A percentile compares a stretch with the other conserved stretches of the same genome.
These are phyloP conservation scores for Sanghuangporus weigelae DNA, from an alignment of 1,284 basidiomycete genomes.

Conservation along the genomic window DNA sequence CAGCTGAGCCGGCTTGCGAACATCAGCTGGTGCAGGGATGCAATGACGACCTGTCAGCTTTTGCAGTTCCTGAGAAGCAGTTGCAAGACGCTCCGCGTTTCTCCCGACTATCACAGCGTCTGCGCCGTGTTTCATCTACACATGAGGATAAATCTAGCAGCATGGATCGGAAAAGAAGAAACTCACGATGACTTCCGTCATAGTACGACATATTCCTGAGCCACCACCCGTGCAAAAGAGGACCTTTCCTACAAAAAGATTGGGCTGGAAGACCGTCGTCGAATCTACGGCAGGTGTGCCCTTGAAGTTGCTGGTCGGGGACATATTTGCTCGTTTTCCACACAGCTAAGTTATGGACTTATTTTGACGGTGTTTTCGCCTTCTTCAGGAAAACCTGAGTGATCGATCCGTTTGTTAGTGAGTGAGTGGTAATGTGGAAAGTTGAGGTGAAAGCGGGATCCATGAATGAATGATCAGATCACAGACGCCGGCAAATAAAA, in stretches of 20 bases:
- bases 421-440: too few species aligned
- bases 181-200: slow-evolving; percentile 77
- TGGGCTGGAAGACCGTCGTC: slow-evolving; percentile 62
- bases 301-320: neutral
- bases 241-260: slow-evolving; percentile 90
- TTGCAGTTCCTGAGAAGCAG: slow-evolving; percentile 60
- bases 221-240: slow-evolving; percentile 90
- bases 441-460: too few species aligned
- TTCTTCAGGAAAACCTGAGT: neutral
- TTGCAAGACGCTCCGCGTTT: neutral
- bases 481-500: too few species aligned
- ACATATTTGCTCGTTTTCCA: neutral
- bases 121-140: slow-evolving; percentile 81
- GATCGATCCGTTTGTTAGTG: too few species aligned
- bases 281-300: slow-evolving; percentile 37
- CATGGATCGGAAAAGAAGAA: slow-evolving; percentile 7
- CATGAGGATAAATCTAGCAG: neutral
- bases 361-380: too few species aligned
- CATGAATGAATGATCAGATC: too few species aligned
- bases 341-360: too few species aligned
- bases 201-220: slow-evolving; percentile 88
- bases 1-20: slow-evolving; percentile 71
- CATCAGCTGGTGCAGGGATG: slow-evolving; percentile 77
- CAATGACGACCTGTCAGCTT: slow-evolving; percentile 67
- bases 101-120: slow-evolving; percentile 74